These are phyloP conservation scores for Diaporthe sp. DNA, from an alignment of 2,329 filamentous ascomycete species.

Conservation along the genomic window DNA sequence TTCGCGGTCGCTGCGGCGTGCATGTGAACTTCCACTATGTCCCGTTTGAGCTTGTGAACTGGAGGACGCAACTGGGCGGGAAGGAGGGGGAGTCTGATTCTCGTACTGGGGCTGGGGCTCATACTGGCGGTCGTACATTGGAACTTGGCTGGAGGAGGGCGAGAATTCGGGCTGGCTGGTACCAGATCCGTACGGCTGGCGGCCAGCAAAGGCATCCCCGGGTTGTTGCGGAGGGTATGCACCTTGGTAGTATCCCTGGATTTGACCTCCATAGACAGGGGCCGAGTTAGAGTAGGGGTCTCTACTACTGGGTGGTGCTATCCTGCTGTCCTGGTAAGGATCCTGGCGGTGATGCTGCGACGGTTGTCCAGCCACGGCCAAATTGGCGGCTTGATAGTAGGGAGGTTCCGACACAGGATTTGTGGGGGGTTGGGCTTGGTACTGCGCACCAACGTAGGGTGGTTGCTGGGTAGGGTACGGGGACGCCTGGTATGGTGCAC, in stretches of 20 bases:
- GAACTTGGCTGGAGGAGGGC: slow-evolving; percentile 39
- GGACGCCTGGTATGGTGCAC: slow-evolving; percentile 41
- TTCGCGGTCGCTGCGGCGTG: slow-evolving; percentile 40
- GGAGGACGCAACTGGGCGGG: slow-evolving; percentile 38
- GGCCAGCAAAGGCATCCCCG: slow-evolving; percentile 69
- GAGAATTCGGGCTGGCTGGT: slow-evolving; percentile 43
- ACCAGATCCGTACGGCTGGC: slow-evolving; percentile 63
- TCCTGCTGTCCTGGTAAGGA: slow-evolving; percentile 37
- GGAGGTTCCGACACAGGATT: slow-evolving; percentile 23
- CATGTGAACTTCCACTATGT: slow-evolving; percentile 41
- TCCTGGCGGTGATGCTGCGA: slow-evolving; percentile 8
- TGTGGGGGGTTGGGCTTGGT: slow-evolving; percentile 17
- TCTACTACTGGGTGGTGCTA: slow-evolving; percentile 29
- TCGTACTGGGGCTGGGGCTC: slow-evolving; percentile 40
- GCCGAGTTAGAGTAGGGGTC: slow-evolving; percentile 10
- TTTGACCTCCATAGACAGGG: slow-evolving; percentile 12
- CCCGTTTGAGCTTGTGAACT: slow-evolving; percentile 43
- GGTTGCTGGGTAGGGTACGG: slow-evolving; percentile 19
- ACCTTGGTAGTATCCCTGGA: slow-evolving; percentile 48
- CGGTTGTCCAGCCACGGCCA: not conserved
- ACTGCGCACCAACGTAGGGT: not conserved
- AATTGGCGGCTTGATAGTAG: slow-evolving; percentile 5
- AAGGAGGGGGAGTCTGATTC: slow-evolving; percentile 38
- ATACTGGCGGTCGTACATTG: slow-evolving; percentile 42
- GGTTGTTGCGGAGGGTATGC: slow-evolving; percentile 62